phyloP scores from a whole-genome alignment of 1,284 basidiomycete genomes.

The Cryptococcus deneoformans region DNA sequence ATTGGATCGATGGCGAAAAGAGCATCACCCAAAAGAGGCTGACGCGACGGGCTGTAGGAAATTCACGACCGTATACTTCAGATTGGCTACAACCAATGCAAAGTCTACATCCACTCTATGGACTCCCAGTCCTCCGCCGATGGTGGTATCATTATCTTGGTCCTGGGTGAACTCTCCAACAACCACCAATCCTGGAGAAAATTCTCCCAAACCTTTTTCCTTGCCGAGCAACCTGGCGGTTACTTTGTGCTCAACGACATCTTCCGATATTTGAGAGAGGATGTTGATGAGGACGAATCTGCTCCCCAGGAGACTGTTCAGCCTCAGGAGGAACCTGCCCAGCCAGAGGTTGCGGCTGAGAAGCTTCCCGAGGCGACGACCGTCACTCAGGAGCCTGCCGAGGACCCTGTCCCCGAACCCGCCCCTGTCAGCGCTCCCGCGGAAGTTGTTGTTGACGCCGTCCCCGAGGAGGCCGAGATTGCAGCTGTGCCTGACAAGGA shows the following conservation, averaged over 20 bases:
- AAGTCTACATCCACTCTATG: constrained; percentile 95
- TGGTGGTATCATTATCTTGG: constrained; percentile 97
- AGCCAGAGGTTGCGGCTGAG: constrained; percentile 23
- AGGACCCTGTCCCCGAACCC: constrained; percentile 37
- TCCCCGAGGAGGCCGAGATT: constrained; percentile 40
- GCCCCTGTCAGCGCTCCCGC: constrained; percentile 41
- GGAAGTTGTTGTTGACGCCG: constrained; percentile 28
- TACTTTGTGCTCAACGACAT: constrained; percentile 99
- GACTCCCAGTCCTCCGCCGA: constrained; percentile 91
- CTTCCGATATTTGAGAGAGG: constrained; percentile 99
- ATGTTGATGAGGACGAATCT: constrained; percentile 63
- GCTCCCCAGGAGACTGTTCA: constrained; percentile 70
- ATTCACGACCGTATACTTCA: constrained; percentile 95
- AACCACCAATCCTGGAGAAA: constrained; percentile 86
- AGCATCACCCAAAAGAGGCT: no score
- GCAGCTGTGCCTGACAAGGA: constrained; percentile 45
- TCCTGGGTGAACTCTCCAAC: constrained; percentile 98
- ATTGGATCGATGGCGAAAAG: no score
- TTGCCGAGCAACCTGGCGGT: constrained; percentile 97
- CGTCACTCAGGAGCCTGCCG: constrained; percentile 18
- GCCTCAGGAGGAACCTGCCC: constrained; percentile 47
- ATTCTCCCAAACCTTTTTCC: constrained; percentile 99
- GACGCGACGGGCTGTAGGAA: constrained; percentile 55
- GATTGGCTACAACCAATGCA: constrained; percentile 93
- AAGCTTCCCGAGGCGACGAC: constrained; percentile 29